These are phyloP conservation scores for Sugiyamaella lignohabitans DNA, from an alignment of 805 yeast species.

Conservation along the genomic window DNA sequence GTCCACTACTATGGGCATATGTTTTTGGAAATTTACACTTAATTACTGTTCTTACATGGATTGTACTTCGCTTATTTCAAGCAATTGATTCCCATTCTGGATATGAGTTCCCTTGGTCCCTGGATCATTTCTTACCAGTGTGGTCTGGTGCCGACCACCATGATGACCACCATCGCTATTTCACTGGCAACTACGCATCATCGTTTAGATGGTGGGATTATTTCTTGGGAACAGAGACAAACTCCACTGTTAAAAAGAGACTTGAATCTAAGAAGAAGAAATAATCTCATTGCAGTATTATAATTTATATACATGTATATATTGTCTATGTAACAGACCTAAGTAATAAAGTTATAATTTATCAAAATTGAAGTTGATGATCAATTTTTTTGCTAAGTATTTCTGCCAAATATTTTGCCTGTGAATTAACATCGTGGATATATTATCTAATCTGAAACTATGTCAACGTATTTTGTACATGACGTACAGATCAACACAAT, in stretches of 20 bases:
- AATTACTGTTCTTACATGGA: constrained; percentile 84
- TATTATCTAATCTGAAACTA: too few relatives aligned
- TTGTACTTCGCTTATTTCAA: constrained; percentile 79
- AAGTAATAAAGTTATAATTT: too few relatives aligned
- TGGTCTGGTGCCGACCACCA: constrained; percentile 99
- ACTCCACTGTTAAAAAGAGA: constrained; percentile 28
- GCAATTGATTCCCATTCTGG: constrained; percentile 98
- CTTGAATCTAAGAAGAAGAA: constrained; percentile 1
- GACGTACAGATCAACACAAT: too few relatives aligned
- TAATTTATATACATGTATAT: too few relatives aligned
- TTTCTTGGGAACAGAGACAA: constrained; percentile 58
- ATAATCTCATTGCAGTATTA: too few relatives aligned
- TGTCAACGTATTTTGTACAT: too few relatives aligned
- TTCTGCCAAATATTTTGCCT: too few relatives aligned
- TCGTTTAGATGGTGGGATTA: constrained; percentile 96
- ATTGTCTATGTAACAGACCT: too few relatives aligned
- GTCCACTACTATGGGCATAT: constrained; percentile 79
- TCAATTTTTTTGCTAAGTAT: too few relatives aligned
- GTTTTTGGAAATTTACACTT: constrained; percentile 73
- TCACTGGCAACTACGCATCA: constrained; percentile 91
- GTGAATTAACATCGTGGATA: too few relatives aligned
- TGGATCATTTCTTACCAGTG: constrained; percentile 84
- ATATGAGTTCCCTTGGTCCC: constrained; percentile 95
- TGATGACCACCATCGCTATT: constrained; percentile 94
- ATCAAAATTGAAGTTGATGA: too few relatives aligned